Conservation (phyloP, 371 early-diverging fungal species). For the Funneliformis caledonium region DNA sequence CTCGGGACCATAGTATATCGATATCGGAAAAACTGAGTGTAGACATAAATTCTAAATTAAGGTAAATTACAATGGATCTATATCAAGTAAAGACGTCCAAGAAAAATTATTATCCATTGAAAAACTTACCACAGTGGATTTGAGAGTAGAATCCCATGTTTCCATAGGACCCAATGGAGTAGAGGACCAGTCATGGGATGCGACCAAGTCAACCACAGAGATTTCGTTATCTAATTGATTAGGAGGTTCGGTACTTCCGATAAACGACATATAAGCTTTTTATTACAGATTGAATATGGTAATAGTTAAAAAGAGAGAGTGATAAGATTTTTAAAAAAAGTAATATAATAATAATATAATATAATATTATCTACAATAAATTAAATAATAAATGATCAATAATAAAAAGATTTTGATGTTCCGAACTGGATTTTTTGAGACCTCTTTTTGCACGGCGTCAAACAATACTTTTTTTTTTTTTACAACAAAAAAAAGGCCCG, state of each 20-base stretch:
- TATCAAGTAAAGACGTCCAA: not conserved
- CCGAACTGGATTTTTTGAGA: too few relatives aligned
- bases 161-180: slow-evolving; percentile 32
- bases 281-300: not conserved
- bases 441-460: too few relatives aligned
- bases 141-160: slow-evolving; percentile 13
- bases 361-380: too few relatives aligned
- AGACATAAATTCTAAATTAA: slow-evolving; percentile 19
- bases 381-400: too few relatives aligned
- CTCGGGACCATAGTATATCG: slow-evolving; percentile 14
- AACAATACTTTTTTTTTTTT: too few relatives aligned
- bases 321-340: too few relatives aligned
- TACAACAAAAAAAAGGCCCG: too few relatives aligned
- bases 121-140: slow-evolving; percentile 5
- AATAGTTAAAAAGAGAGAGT: too few relatives aligned
- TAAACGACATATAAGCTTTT: not conserved
- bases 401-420: too few relatives aligned
- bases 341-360: too few relatives aligned
- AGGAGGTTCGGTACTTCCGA: not conserved
- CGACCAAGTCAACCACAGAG: not conserved
- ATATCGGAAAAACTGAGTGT: slow-evolving; percentile 17
- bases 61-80: not conserved
- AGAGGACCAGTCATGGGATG: slow-evolving; percentile 21
- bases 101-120: not conserved
- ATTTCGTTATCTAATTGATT: not conserved